Conservation (phyloP, 73 alveolate genomes). For the Paramecium octaurelia region DNA sequence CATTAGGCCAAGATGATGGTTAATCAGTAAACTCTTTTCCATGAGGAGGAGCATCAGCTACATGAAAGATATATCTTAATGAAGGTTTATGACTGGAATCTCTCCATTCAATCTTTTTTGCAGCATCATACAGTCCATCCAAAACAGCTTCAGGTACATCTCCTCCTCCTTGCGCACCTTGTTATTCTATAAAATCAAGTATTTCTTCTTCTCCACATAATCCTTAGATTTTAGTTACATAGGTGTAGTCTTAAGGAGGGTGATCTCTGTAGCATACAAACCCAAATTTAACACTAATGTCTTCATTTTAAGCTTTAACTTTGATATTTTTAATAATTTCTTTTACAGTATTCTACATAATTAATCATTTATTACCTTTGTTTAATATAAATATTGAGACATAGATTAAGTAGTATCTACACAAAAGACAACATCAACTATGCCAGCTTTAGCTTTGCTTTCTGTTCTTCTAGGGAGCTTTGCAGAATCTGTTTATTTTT, state of each 20-base stretch:
- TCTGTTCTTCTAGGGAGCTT: slow-evolving; percentile 42
- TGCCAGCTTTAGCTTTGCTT: slow-evolving; percentile 48
- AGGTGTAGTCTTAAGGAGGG: slow-evolving; percentile 78
- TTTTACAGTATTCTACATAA: slow-evolving; percentile 41
- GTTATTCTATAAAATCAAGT: slow-evolving; percentile 67
- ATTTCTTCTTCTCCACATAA: slow-evolving; percentile 74
- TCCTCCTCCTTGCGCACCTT: slow-evolving; percentile 75
- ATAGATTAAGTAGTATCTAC: slow-evolving; percentile 88
- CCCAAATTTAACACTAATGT: slow-evolving; percentile 78
- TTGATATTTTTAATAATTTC: slow-evolving; percentile 72
- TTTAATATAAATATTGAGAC: slow-evolving; percentile 75
- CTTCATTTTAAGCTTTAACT: slow-evolving; percentile 70
- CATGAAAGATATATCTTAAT: slow-evolving; percentile 82
- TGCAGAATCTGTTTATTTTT: background rate
- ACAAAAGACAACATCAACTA: slow-evolving; percentile 83
- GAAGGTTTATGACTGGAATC: slow-evolving; percentile 68
- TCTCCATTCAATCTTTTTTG: slow-evolving; percentile 84
- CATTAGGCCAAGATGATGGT: background rate
- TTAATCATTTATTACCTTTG: slow-evolving; percentile 48
- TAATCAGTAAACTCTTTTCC: slow-evolving; percentile 62
- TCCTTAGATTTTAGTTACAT: slow-evolving; percentile 75
- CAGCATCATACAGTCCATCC: slow-evolving; percentile 87
- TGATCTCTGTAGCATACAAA: slow-evolving; percentile 89
- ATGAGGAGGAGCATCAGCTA: slow-evolving; percentile 94
- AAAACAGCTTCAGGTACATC: slow-evolving; percentile 92